Conservation (phyloP, 495 filamentous ascomycete species). For the Xylaria nigripes region DNA sequence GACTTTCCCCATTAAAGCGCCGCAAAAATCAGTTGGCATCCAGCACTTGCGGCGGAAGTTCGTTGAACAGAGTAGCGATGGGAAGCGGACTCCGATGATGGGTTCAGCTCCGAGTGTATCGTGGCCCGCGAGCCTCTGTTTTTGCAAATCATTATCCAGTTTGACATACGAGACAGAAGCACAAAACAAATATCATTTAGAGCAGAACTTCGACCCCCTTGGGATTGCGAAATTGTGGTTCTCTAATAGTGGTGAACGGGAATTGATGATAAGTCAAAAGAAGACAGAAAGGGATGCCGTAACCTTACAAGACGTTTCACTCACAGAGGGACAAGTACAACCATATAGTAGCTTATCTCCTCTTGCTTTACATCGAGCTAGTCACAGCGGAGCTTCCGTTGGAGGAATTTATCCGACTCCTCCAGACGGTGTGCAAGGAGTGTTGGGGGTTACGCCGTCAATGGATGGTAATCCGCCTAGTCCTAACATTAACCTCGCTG, state of each 20-base stretch:
- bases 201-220: conserved; percentile 49
- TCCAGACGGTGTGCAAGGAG: conserved; percentile 59
- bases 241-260: conserved; percentile 38
- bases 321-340: conserved; percentile 29
- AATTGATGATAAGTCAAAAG: conserved; percentile 37
- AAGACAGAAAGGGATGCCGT: conserved; percentile 46
- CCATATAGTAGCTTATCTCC: conserved; percentile 32
- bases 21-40: conserved; percentile 20
- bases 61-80: conserved; percentile 33
- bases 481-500: conserved; percentile 32
- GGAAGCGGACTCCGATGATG: conserved; percentile 31
- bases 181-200: conserved; percentile 4
- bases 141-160: conserved; percentile 31
- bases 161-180: conserved; percentile 19
- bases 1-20: conserved; percentile 25
- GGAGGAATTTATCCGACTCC: conserved; percentile 81
- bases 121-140: conserved; percentile 47
- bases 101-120: conserved; percentile 28
- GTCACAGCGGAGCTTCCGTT: conserved; percentile 43
- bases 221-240: conserved; percentile 64
- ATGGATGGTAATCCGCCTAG: conserved; percentile 42
- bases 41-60: conserved; percentile 29
- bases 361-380: conserved; percentile 41
- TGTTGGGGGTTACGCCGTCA: conserved; percentile 37
- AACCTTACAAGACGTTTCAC: conserved; percentile 34